A percentile compares a stretch with the other conserved stretches of the same genome.
Evolutionary conservation across 768 basidiomycete species (phyloP).

Genomic region (Mycena vulgaris): DNA sequence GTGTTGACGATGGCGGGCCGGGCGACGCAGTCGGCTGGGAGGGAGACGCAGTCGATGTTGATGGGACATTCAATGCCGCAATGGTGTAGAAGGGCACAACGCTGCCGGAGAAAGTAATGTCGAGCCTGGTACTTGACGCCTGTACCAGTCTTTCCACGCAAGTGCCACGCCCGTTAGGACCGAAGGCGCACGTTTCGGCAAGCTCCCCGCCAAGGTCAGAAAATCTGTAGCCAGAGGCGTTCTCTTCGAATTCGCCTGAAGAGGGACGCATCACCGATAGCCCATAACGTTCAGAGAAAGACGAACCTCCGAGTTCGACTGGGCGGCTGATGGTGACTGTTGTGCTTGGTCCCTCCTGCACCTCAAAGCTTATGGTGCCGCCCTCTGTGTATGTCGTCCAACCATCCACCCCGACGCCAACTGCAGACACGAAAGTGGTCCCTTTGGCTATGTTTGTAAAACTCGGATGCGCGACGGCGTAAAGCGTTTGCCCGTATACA

Average conservation of each 20-base stretch:
- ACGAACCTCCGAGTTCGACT: background rate
- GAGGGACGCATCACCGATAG: background rate
- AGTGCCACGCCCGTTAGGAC: constrained; percentile 5
- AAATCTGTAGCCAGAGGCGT: constrained; percentile 3
- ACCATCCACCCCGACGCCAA: constrained; percentile 1
- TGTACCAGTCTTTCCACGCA: background rate
- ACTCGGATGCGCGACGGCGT: background rate
- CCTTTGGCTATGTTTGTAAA: background rate
- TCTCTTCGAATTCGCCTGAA: constrained; percentile 9
- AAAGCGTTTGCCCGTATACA: constrained; percentile 3
- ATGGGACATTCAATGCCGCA: background rate
- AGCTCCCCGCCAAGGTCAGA: background rate
- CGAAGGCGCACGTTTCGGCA: constrained; percentile 8
- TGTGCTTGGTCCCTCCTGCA: constrained; percentile 6
- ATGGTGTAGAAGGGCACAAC: constrained; percentile 10
- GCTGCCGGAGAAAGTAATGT: background rate
- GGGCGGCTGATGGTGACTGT: background rate
- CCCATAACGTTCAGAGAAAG: background rate
- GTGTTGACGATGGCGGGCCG: background rate
- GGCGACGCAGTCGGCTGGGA: background rate
- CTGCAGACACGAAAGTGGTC: background rate
- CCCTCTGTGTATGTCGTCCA: background rate
- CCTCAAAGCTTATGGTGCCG: background rate
- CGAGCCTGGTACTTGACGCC: background rate
- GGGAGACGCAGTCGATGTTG: background rate